Conservation (phyloP, 495 filamentous ascomycete genomes). For the Endocarpon pusillum region DNA sequence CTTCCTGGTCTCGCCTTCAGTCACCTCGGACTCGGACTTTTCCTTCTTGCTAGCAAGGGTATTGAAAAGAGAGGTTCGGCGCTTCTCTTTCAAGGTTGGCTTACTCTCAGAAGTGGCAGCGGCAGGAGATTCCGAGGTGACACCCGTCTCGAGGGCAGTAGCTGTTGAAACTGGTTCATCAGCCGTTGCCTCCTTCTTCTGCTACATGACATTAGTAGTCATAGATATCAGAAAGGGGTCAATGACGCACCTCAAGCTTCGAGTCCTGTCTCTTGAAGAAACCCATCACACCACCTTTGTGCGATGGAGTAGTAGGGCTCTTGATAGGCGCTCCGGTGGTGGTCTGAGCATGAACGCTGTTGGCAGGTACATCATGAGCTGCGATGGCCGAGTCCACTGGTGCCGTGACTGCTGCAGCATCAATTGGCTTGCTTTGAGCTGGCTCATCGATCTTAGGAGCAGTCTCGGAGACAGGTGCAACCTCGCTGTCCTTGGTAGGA, state of each 20-base stretch:
- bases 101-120: conserved; percentile 10
- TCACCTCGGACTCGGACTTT: conserved; percentile 34
- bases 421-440: conserved; percentile 24
- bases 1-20: conserved; percentile 32
- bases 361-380: conserved; percentile 1
- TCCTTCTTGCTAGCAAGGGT: conserved; percentile 34
- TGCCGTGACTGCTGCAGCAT: conserved; percentile 27
- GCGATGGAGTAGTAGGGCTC: conserved; percentile 2
- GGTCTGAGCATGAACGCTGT: neutral
- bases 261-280: conserved; percentile 5
- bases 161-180: conserved; percentile 14
- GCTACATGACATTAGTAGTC: conserved; percentile 1
- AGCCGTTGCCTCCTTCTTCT: conserved; percentile 20
- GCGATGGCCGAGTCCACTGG: conserved; percentile 24
- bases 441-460: conserved; percentile 36
- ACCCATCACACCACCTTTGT: conserved; percentile 3
- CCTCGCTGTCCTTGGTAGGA: conserved; percentile 22
- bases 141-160: conserved; percentile 14
- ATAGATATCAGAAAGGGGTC: conserved; percentile 1
- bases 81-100: conserved; percentile 26
- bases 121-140: conserved; percentile 6
- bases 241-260: conserved; percentile 3
- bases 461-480: conserved; percentile 25
- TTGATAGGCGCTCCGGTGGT: conserved; percentile 4
- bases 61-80: conserved; percentile 39